Conservation (phyloP, 208 protist species). For the Phytomonas sp. region DNA sequence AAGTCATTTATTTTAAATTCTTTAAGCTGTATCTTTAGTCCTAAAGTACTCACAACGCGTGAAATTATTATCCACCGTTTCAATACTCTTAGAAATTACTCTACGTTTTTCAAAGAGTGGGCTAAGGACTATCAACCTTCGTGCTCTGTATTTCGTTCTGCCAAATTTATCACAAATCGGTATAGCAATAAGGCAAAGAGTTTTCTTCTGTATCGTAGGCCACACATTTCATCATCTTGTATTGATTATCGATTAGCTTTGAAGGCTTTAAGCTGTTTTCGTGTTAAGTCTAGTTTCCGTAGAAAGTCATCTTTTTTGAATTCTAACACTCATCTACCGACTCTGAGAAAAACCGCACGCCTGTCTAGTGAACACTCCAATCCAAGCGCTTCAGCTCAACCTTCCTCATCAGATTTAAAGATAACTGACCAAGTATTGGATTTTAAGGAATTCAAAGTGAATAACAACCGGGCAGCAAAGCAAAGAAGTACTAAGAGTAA, state of each 20-base stretch:
- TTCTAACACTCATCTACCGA: background rate
- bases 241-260: background rate
- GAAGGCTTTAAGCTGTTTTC: background rate
- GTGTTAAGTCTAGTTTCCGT: background rate
- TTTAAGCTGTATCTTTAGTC: background rate
- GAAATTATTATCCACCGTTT: background rate
- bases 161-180: background rate
- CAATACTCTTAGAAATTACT: background rate
- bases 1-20: background rate
- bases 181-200: background rate
- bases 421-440: background rate
- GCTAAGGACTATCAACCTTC: background rate
- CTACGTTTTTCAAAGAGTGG: background rate
- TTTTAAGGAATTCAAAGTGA: background rate
- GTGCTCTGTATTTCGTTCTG: background rate
- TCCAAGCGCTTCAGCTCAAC: background rate
- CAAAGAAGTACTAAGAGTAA: background rate
- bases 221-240: background rate
- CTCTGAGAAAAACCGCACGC: background rate
- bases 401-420: background rate
- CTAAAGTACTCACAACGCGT: background rate
- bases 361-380: background rate
- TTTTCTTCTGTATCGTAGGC: background rate
- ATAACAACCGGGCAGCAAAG: background rate
- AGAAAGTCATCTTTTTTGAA: background rate